phyloP scores from a whole-genome alignment of 2,329 filamentous ascomycete species.

The Mariannaea sp. region DNA sequence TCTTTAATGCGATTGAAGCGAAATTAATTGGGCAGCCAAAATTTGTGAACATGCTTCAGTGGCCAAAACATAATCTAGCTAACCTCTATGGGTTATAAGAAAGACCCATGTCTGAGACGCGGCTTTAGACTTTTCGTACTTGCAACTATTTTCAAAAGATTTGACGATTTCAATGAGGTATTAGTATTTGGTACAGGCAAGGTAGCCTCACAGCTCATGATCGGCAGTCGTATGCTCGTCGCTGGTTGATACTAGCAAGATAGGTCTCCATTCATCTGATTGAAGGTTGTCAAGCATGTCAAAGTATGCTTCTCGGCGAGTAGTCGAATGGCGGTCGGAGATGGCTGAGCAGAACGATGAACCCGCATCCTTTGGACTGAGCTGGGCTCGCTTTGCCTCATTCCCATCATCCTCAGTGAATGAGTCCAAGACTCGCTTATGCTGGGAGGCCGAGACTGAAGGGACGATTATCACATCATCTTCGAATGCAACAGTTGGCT shows the following conservation, averaged over 20 bases:
- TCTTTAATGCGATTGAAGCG: constrained; percentile 30
- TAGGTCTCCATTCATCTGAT: constrained; percentile 38
- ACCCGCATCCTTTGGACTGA: constrained; percentile 14
- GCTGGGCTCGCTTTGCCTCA: neutral
- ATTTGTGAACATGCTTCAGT: constrained; percentile 30
- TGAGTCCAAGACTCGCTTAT: constrained; percentile 31
- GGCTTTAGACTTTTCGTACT: too few species aligned
- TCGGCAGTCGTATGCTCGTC: constrained; percentile 42
- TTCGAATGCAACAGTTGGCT: neutral
- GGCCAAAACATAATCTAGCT: constrained; percentile 30
- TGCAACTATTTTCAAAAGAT: too few species aligned
- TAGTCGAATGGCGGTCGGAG: constrained; percentile 28
- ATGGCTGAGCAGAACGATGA: constrained; percentile 23
- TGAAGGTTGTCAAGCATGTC: constrained; percentile 40
- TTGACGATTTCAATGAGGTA: too few species aligned
- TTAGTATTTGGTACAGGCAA: too few species aligned
- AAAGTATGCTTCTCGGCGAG: constrained; percentile 42
- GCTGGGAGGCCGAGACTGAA: neutral
- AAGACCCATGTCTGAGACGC: neutral
- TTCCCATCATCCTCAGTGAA: neutral
- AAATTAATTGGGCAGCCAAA: constrained; percentile 22
- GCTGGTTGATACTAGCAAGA: constrained; percentile 44
- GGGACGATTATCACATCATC: neutral
- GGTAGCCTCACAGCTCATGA: constrained; percentile 38
- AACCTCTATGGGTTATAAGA: constrained; percentile 19